Base-by-base conservation (phyloP, 768 basidiomycete genomes). In the Ramaria rubella region DNA sequence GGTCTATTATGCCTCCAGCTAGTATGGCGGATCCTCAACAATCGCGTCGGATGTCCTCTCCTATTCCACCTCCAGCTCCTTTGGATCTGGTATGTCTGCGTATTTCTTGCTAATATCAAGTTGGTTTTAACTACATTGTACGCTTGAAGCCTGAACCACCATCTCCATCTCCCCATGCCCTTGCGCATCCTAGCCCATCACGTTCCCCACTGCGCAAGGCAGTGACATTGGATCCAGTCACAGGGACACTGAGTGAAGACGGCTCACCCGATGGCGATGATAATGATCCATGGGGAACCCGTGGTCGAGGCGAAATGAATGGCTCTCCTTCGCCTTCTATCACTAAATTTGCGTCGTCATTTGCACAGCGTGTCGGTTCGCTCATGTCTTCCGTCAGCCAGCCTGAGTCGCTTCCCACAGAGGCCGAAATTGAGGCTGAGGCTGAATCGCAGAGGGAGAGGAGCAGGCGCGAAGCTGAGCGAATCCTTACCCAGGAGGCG, bases 401-500 rank as follows among this genome's bases (percentile, higher is more conserved):
- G 4, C 72, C 72, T 15, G 58, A 57, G 9, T 21, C 29, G 19
- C 70, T 79, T 21, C 86, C 80, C 2, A 80, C 84, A 1, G 87
- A 90, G 64, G 87, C 85, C 0, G 87, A 93, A 65, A 70, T 93
- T 8, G 90, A 91, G 69, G 87, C 86, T 2, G 86, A 90, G 59
- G 89, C 87, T 8, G 80, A 85, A 58, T 73, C 81, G 26, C 89
- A 91, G 66, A 80, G 90, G 43, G 90, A 91, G 61, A 72, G 76
- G 42, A 86, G 85, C 61, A 73, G 90, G 57, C 75, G 81, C 36
- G 88, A 91, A 66, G 90, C 90, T 1, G 90, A 92, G 67, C 77
- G 75, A 1, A 92, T 92, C 60, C 70, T 92, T 27, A 83, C 77
- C 0, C 75, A 70, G 52, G 90, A 92, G 68, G 83, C 87, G 0